A percentile compares a stretch with the other conserved stretches of the same genome.
phyloP scores from a whole-genome alignment of 768 basidiomycete genomes.

The Podaxis rugospora region DNA sequence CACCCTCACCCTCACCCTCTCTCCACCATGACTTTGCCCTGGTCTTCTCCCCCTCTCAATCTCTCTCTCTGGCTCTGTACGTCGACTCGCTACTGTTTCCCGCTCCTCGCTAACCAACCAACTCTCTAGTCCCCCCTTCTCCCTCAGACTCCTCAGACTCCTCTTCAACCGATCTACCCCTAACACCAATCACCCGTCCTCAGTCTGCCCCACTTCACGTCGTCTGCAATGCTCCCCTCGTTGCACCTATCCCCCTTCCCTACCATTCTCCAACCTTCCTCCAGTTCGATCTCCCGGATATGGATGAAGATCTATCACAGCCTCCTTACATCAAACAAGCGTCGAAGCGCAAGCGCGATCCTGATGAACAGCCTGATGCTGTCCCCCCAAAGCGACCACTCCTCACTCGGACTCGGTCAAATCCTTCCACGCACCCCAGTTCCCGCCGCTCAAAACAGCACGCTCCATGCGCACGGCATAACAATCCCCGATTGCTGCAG shows the following conservation, averaged over 20 bases:
- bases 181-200: conserved; percentile 22
- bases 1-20: no score
- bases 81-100: conserved; percentile 5
- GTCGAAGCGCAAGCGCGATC: conserved; percentile 34
- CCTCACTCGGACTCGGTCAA: background rate
- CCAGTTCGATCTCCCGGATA: conserved; percentile 61
- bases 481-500: conserved; percentile 7
- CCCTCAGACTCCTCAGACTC: conserved; percentile 33
- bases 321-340: conserved; percentile 48
- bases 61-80: background rate
- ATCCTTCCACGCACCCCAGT: background rate
- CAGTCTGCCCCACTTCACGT: conserved; percentile 30
- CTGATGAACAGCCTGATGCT: conserved; percentile 14
- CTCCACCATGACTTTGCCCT: background rate
- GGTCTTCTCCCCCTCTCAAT: background rate
- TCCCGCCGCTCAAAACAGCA: conserved; percentile 7
- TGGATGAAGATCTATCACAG: conserved; percentile 66
- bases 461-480: conserved; percentile 1
- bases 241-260: conserved; percentile 65
- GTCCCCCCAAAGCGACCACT: conserved; percentile 32
- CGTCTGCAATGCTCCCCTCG: conserved; percentile 62
- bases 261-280: conserved; percentile 69
- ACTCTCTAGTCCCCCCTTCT: conserved; percentile 34
- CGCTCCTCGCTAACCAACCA: conserved; percentile 12
- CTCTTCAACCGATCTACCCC: conserved; percentile 16